phyloP scores from a whole-genome alignment of 2,329 filamentous ascomycete species.

The Xylariaceae sp. region DNA sequence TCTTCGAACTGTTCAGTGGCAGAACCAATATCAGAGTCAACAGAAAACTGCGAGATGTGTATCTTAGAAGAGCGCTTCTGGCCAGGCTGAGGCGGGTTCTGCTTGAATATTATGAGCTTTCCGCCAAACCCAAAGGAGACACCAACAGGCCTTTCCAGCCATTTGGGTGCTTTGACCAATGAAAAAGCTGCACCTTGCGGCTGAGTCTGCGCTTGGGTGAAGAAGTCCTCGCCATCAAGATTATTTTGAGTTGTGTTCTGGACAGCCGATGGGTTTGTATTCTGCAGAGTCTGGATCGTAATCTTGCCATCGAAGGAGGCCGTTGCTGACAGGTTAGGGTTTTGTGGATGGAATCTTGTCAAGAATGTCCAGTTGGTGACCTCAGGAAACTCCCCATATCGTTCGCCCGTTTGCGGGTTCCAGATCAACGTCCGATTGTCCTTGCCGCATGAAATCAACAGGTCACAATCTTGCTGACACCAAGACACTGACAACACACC shows the following conservation, averaged over 20 bases:
- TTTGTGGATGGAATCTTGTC: conserved; percentile 88
- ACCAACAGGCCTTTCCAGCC: conserved; percentile 80
- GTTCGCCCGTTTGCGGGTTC: conserved; percentile 89
- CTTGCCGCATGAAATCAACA: conserved; percentile 90
- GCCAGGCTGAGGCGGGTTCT: conserved; percentile 53
- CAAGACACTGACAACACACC: conserved; percentile 92
- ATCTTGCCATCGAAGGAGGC: conserved; percentile 98
- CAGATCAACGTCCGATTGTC: conserved; percentile 94
- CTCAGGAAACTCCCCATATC: conserved; percentile 88
- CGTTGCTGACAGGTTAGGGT: conserved; percentile 87
- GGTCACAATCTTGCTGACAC: conserved; percentile 85
- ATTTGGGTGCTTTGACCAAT: conserved; percentile 78
- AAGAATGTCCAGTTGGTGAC: conserved; percentile 99
- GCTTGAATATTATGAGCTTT: conserved; percentile 74
- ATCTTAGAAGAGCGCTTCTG: conserved; percentile 71
- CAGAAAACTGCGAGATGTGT: conserved; percentile 79
- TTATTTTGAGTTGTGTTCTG: conserved; percentile 63
- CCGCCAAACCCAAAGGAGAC: conserved; percentile 95
- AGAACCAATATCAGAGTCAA: conserved; percentile 79
- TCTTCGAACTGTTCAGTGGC: conserved; percentile 85
- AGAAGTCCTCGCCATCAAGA: conserved; percentile 92
- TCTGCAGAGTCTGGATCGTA: conserved; percentile 87
- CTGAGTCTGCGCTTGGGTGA: conserved; percentile 86
- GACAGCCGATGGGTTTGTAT: conserved; percentile 75
- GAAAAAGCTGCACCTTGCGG: conserved; percentile 89